Base-by-base conservation (phyloP, 192 early-diverging fungal species). In the Coemansia sp. region DNA sequence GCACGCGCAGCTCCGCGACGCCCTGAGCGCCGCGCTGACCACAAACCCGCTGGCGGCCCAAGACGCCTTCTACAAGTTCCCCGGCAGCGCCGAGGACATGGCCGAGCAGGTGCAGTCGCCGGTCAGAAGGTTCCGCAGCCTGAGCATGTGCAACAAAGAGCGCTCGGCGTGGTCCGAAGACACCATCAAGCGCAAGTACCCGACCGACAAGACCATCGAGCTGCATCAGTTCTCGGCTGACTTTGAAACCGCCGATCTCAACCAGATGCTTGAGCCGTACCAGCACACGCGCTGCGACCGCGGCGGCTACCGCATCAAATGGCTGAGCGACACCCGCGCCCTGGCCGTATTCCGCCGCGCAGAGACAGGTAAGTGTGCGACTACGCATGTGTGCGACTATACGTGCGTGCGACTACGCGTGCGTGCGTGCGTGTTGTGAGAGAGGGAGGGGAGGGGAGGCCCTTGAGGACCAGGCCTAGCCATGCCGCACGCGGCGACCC, bases 191-290 rank as follows among this genome's bases (percentile, higher is more conserved):
- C 66, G 67, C 66, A 77, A 77, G 52, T 77, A 77, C 38, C 66
- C 73, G 26, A 57, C 62, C 0, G 73, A 77, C 36, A 77, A 77
- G 52, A 77, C 73, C 23, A 55, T 77, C 24, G 73, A 77, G 63
- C 62, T 77, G 55, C 51, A 58, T 35, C 49, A 60, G 46, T 77
- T 77, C 34, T 77, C 73, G 46, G 62, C 73, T 15, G 75, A 72
- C 4, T 72, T 78, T 45, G 75, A 78, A 30, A 78, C 75, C 15
- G 64, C 64, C 18, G 75, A 78, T 41, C 68, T 78, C 29, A 72
- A 72, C 60, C 68, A 72, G 56, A 78, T 78, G 64, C 64, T 78
- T 30, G 64, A 72, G 48, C 75, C 75, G n/a, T 78, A 78, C 64
- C 68, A 78, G 64, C 75, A 78, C 60, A 41, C 66, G 42, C 60